Conservation (phyloP, 768 basidiomycete genomes). For the Amanita rimosa region DNA sequence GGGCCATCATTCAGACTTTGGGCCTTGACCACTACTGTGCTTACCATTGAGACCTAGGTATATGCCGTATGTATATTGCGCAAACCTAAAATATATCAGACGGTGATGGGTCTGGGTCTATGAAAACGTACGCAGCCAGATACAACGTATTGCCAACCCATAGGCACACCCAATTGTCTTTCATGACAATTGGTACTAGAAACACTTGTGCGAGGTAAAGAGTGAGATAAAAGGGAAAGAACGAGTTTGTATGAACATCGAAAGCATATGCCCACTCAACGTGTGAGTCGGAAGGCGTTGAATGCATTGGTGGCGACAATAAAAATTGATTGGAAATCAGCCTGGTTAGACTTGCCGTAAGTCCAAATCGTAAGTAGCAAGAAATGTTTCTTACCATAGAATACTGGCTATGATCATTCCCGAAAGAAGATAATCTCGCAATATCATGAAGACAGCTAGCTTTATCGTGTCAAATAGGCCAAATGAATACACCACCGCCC, state of each 20-base stretch:
- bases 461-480: slow-evolving; percentile 41
- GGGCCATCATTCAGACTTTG: slow-evolving; percentile 1
- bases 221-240: slow-evolving; percentile 88
- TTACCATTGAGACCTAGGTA: slow-evolving; percentile 79
- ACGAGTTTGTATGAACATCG: slow-evolving; percentile 94
- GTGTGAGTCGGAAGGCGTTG: slow-evolving; percentile 52
- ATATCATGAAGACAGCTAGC: slow-evolving; percentile 71
- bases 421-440: slow-evolving; percentile 78
- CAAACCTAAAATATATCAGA: slow-evolving; percentile 37
- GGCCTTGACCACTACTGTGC: slow-evolving; percentile 10
- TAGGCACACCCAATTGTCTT: slow-evolving; percentile 88
- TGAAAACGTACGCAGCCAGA: slow-evolving; percentile 62
- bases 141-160: slow-evolving; percentile 90
- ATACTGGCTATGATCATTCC: slow-evolving; percentile 68
- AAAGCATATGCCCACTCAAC: slow-evolving; percentile 95
- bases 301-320: slow-evolving; percentile 62
- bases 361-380: slow-evolving; percentile 9
- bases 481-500: slow-evolving; percentile 78
- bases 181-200: slow-evolving; percentile 71
- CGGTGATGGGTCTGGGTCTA: background rate
- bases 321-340: slow-evolving; percentile 63
- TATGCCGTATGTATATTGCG: slow-evolving; percentile 87
- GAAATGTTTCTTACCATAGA: slow-evolving; percentile 47
- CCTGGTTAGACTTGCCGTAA: slow-evolving; percentile 23
- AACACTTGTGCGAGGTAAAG: slow-evolving; percentile 86